phyloP scores from a whole-genome alignment of 768 basidiomycete species.

The Kwoniella mangroviensis region DNA sequence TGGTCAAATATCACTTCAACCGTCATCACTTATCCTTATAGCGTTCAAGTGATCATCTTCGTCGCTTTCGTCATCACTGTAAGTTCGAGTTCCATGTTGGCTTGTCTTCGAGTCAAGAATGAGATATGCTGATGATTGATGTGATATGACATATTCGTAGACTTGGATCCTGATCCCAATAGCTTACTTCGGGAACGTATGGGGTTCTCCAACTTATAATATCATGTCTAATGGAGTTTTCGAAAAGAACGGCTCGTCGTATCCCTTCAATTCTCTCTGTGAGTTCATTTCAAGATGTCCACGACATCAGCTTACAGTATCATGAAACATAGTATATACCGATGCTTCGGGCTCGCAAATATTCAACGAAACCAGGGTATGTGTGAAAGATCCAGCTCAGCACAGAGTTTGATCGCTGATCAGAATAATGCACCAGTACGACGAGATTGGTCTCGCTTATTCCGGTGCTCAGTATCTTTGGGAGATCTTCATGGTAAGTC shows the following conservation, averaged over 20 bases:
- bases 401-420: neutral
- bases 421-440: constrained; percentile 5
- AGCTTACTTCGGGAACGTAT: constrained; percentile 23
- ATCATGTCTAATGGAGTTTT: constrained; percentile 27
- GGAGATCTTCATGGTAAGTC: constrained; percentile 24
- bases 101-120: too few relatives aligned
- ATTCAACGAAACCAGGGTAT: constrained; percentile 20
- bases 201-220: constrained; percentile 24
- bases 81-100: neutral
- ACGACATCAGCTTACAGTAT: too few relatives aligned
- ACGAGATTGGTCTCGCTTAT: constrained; percentile 21
- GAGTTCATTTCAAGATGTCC: neutral
- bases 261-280: constrained; percentile 20
- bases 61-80: constrained; percentile 11
- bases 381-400: neutral
- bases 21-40: constrained; percentile 22
- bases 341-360: constrained; percentile 16
- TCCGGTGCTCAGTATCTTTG: constrained; percentile 22
- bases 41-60: constrained; percentile 10
- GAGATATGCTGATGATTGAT: neutral
- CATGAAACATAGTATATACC: constrained; percentile 12
- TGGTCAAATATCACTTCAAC: constrained; percentile 28
- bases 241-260: constrained; percentile 21
- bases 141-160: neutral
- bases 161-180: constrained; percentile 23